These are phyloP conservation scores for Trichoderma sp. DNA, from an alignment of 2,329 filamentous ascomycete species.

Conservation along the genomic window DNA sequence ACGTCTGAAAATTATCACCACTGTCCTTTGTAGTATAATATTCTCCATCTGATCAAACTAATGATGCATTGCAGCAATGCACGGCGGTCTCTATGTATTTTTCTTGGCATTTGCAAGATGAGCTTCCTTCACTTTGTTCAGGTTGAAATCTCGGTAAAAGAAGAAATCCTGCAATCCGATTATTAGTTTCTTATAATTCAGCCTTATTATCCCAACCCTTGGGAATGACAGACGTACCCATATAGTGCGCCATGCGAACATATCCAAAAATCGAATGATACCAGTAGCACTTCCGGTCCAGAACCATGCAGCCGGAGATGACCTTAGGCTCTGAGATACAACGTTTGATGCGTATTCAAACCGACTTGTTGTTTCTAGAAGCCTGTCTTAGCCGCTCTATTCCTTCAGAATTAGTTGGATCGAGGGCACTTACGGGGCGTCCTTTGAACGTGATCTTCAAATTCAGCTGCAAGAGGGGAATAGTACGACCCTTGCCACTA, in stretches of 20 bases:
- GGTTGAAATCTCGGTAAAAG: slow-evolving; percentile 11
- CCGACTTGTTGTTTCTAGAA: neutral
- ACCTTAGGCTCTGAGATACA: slow-evolving; percentile 22
- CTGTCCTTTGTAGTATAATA: neutral
- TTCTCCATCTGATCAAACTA: neutral
- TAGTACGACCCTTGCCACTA: neutral
- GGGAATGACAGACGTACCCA: slow-evolving; percentile 1
- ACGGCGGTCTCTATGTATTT: neutral
- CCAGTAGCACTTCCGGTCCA: slow-evolving; percentile 7
- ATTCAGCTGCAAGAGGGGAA: neutral
- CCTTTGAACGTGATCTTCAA: neutral
- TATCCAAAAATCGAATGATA: slow-evolving; percentile 1
- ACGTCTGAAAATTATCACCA: neutral
- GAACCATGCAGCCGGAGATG: slow-evolving; percentile 25
- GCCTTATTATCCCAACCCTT: neutral
- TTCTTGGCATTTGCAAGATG: neutral
- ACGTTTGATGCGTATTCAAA: slow-evolving; percentile 19
- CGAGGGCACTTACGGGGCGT: neutral
- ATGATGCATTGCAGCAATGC: neutral
- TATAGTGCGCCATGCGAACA: slow-evolving; percentile 9
- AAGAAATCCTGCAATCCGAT: neutral
- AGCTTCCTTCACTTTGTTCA: neutral
- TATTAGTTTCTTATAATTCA: neutral
- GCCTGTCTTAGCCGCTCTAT: neutral
- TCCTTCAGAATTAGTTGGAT: neutral